These are phyloP conservation scores for Lizonia empirigonia DNA, from an alignment of 2,329 filamentous ascomycete species.

Conservation along the genomic window DNA sequence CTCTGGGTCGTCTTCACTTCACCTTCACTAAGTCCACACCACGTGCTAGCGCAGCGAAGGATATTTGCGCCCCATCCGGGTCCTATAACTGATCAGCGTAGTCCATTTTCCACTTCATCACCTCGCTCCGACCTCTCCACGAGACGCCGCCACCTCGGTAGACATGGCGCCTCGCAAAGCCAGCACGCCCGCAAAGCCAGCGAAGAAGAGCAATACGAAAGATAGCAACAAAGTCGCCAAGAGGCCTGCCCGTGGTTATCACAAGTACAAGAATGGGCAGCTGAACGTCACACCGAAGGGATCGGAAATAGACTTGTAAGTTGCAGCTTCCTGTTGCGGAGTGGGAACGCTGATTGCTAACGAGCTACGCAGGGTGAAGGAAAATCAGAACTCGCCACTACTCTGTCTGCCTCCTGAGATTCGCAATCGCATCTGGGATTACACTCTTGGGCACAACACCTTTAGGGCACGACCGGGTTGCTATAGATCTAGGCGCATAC, in stretches of 20 bases:
- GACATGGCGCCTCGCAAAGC: slow-evolving; percentile 10
- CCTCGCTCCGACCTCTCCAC: not conserved
- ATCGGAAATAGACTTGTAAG: slow-evolving; percentile 15
- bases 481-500: not conserved
- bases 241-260: slow-evolving; percentile 21
- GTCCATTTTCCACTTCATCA: too few relatives aligned
- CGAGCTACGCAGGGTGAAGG: not conserved
- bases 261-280: slow-evolving; percentile 22
- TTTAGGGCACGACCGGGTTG: not conserved
- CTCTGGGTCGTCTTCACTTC: too few relatives aligned
- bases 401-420: slow-evolving; percentile 23
- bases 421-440: slow-evolving; percentile 21
- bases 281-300: slow-evolving; percentile 24
- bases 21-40: too few relatives aligned
- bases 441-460: slow-evolving; percentile 15
- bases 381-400: slow-evolving; percentile 15
- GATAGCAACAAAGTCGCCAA: slow-evolving; percentile 12
- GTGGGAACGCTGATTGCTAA: not conserved
- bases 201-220: not conserved
- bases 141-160: not conserved
- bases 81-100: too few relatives aligned
- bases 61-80: too few relatives aligned
- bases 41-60: too few relatives aligned
- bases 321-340: not conserved
- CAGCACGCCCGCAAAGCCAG: not conserved